Evolutionary conservation across 2,329 filamentous ascomycete genomes (phyloP).

Genomic region (Talaromyces albobiverticillius): DNA sequence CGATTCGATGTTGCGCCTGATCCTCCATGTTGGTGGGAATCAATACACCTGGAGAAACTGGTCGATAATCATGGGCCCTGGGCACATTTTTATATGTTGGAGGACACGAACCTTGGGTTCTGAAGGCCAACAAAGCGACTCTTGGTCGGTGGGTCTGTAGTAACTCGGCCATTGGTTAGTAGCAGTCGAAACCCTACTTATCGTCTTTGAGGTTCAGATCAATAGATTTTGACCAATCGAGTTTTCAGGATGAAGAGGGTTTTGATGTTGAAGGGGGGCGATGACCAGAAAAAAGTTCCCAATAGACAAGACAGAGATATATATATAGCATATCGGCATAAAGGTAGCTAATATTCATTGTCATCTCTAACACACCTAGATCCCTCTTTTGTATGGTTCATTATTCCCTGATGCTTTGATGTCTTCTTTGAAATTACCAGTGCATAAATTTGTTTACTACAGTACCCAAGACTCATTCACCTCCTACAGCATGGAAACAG

Average conservation of each 20-base stretch:
- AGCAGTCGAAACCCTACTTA: not conserved
- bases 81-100: constrained; percentile 3
- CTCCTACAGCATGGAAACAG: not conserved
- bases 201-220: not conserved
- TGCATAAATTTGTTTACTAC: not conserved
- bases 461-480: not conserved
- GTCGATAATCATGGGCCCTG: not conserved
- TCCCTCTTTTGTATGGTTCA: constrained; percentile 1
- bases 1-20: not conserved
- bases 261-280: not conserved
- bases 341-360: constrained; percentile 6
- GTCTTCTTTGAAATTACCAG: constrained; percentile 1
- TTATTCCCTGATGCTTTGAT: constrained; percentile 12
- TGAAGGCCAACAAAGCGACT: not conserved
- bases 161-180: constrained; percentile 2
- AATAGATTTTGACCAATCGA: constrained; percentile 1
- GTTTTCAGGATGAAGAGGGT: not conserved
- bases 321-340: not conserved
- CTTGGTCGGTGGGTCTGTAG: not conserved
- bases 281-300: constrained; percentile 2
- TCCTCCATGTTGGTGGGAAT: not conserved
- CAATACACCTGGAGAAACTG: not conserved
- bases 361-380: constrained; percentile 2
- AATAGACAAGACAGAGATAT: constrained; percentile 5
- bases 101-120: not conserved